Base-by-base conservation (phyloP, 1,139 yeast species). In the Protomyces pachydermus region DNA sequence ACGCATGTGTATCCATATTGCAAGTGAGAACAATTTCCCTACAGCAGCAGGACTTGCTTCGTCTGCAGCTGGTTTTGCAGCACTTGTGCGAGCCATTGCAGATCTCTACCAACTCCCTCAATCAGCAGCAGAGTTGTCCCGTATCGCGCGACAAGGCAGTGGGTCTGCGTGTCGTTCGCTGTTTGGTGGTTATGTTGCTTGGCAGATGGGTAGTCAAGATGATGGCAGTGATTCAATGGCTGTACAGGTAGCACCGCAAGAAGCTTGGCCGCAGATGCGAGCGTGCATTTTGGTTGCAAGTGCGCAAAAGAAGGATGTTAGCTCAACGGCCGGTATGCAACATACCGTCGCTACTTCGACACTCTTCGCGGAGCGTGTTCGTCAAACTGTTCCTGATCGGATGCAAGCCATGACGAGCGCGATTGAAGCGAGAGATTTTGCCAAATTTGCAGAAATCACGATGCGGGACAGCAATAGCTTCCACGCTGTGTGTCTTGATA, bases 21-120 rank as follows among this genome's bases (percentile, higher is more conserved):
- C 89, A 4, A 86, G 96, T 23, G 96, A 90, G 74, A 93, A 93
- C 79, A 95, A 95, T 77, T 93, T 93, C 81, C 99, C 99, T 60
- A 93, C 98, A 32, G 98, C 98, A 48, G 98, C 98, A 16, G 98
- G 98, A 2, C 82, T 93, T 70, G 98, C 98, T 0, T 90, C 97
- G 0, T 88, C 96, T 8, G 98, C 98, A 10, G 97, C 98, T 10
- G 99, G 99, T 0, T 91, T 91, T 76, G 97, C 98, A 58, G 98
- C 98, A 3, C 81, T 93, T 69, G 95, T 93, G 38, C 83, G 84
- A 57, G 91, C 97, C 34, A 84, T 93, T 72, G 91, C 98, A 28
- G 82, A 82, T 72, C 80, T 93, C 67, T 93, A 84, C 76, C 75
- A 88, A 74, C 83, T 95, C 67, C 96, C 96, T 20, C 87, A 87